These are phyloP conservation scores for Hanseniaspora pseudoguilliermondii DNA, from an alignment of 805 yeast genomes.

Conservation along the genomic window DNA sequence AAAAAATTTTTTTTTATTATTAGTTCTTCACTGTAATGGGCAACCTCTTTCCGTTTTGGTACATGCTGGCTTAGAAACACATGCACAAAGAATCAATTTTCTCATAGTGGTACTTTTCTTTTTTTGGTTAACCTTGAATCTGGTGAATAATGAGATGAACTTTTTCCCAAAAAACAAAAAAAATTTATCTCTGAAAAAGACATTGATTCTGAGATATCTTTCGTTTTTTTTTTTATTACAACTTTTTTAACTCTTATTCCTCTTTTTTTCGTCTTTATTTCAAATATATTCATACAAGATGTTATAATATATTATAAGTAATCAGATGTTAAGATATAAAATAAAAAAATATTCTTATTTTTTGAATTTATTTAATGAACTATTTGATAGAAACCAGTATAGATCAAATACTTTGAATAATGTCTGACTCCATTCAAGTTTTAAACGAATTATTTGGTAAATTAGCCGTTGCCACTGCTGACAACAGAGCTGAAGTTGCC, in stretches of 20 bases:
- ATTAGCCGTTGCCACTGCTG: slow-evolving; percentile 77
- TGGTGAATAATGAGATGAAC: slow-evolving; percentile 13
- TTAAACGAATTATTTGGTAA: slow-evolving; percentile 86
- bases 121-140: slow-evolving; percentile 3
- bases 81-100: background rate
- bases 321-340: too few relatives aligned
- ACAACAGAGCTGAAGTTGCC: slow-evolving; percentile 75
- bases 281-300: too few relatives aligned
- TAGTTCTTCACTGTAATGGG: slow-evolving; percentile 4
- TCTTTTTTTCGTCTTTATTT: background rate
- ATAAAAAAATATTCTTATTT: too few relatives aligned
- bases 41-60: slow-evolving; percentile 4
- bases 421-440: slow-evolving; percentile 52
- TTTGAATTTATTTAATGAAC: too few relatives aligned
- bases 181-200: too few relatives aligned
- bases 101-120: background rate
- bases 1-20: slow-evolving; percentile 8
- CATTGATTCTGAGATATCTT: background rate
- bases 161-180: background rate
- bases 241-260: background rate
- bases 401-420: slow-evolving; percentile 19
- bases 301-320: too few relatives aligned
- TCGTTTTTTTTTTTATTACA: slow-evolving; percentile 10
- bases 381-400: slow-evolving; percentile 7
- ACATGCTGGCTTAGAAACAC: slow-evolving; percentile 6